These are phyloP conservation scores for Citrullus colocynthis DNA, from an alignment of 306 rosid genomes.

Conservation along the genomic window DNA sequence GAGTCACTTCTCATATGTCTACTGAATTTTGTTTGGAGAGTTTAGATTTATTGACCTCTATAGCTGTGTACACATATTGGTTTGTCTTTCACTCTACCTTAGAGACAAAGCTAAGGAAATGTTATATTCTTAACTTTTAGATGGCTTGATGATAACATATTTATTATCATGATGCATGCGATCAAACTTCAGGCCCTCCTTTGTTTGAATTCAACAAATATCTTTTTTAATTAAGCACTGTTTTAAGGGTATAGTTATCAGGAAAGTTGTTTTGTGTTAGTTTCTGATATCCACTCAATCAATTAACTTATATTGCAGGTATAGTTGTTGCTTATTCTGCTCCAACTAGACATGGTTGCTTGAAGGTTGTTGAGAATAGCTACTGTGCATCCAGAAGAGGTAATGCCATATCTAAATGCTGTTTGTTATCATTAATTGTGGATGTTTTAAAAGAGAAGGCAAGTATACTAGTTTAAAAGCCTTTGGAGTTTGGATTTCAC, in stretches of 20 bases:
- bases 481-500: neutral
- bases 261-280: neutral
- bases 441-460: neutral
- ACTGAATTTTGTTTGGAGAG: no score
- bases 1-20: neutral
- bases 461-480: neutral
- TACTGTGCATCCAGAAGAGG: slow-evolving; percentile 94
- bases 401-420: slow-evolving; percentile 7
- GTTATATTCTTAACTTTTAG: neutral
- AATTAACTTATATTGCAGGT: slow-evolving; percentile 29
- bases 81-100: neutral
- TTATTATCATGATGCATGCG: neutral
- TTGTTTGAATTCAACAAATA: neutral
- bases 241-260: neutral
- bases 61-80: neutral
- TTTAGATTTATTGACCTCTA: neutral
- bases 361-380: slow-evolving; percentile 84
- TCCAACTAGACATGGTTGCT: slow-evolving; percentile 76
- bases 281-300: neutral
- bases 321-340: slow-evolving; percentile 70
- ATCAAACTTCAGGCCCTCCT: neutral
- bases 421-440: neutral
- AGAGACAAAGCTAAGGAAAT: neutral
- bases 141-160: neutral
- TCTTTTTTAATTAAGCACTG: neutral